Conservation (phyloP, 2,329 filamentous ascomycete species). For the Pyrenophora graminea region DNA sequence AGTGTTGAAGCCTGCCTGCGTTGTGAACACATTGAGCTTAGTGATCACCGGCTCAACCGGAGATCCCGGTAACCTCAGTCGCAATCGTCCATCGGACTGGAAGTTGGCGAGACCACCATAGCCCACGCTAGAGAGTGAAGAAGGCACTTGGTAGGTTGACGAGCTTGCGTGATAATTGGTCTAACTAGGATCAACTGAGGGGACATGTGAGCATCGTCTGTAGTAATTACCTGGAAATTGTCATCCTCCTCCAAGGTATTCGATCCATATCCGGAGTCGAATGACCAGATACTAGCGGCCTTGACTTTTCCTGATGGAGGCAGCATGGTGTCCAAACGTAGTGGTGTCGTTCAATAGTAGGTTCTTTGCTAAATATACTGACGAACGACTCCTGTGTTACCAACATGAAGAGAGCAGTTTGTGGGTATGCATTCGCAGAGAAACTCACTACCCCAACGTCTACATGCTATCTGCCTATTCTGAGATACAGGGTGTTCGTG, state of each 20-base stretch:
- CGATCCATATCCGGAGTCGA: constrained; percentile 43
- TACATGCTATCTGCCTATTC: constrained; percentile 6
- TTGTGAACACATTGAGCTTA: constrained; percentile 28
- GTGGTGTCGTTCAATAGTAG: background rate
- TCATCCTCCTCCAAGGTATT: constrained; percentile 25
- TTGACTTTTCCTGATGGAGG: constrained; percentile 27
- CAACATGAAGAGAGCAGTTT: background rate
- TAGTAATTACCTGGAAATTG: constrained; percentile 4
- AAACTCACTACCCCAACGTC: background rate
- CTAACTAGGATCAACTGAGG: constrained; percentile 14
- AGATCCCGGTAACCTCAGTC: constrained; percentile 8
- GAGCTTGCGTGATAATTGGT: constrained; percentile 6
- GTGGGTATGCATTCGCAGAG: constrained; percentile 7
- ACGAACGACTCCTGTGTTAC: background rate
- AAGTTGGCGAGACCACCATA: constrained; percentile 15
- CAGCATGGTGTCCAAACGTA: constrained; percentile 24
- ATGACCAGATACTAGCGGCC: constrained; percentile 37
- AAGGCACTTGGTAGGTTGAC: background rate
- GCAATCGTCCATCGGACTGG: constrained; percentile 15
- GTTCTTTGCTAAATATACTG: background rate
- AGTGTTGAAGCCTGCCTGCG: constrained; percentile 13
- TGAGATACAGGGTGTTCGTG: constrained; percentile 32
- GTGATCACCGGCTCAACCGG: constrained; percentile 26
- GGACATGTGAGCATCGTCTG: background rate
- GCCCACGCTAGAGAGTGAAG: constrained; percentile 1